These are phyloP conservation scores for Capronia coronata DNA, from an alignment of 2,329 filamentous ascomycete species.

Conservation along the genomic window DNA sequence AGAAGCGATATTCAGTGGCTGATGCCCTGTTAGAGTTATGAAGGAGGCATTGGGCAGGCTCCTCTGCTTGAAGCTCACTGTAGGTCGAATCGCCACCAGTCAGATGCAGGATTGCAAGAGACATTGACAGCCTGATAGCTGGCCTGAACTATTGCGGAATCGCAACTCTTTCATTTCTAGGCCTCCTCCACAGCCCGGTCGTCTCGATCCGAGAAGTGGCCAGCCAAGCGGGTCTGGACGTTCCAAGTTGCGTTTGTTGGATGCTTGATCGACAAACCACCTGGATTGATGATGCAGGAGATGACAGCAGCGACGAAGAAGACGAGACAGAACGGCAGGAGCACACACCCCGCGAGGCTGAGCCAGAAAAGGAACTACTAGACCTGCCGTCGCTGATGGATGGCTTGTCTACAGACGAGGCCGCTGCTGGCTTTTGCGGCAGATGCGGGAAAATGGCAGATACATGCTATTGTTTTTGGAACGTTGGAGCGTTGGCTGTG, in stretches of 20 bases:
- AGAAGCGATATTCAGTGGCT: background rate
- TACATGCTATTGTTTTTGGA: conserved; percentile 97
- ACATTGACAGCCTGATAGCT: conserved; percentile 44
- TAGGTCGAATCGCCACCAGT: conserved; percentile 38
- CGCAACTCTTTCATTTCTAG: conserved; percentile 45
- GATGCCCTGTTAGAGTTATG: conserved; percentile 57
- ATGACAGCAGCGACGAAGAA: conserved; percentile 20
- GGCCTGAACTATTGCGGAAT: conserved; percentile 90
- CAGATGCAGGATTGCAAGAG: conserved; percentile 12
- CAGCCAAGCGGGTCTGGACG: conserved; percentile 35
- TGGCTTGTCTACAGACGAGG: background rate
- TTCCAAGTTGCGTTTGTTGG: conserved; percentile 45
- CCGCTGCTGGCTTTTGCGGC: conserved; percentile 71
- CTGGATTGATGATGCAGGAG: conserved; percentile 47
- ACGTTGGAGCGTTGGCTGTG: conserved; percentile 56
- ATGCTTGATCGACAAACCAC: conserved; percentile 59
- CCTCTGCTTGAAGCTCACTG: conserved; percentile 77
- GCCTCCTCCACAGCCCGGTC: conserved; percentile 7
- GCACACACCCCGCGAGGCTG: background rate
- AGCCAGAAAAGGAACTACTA: background rate
- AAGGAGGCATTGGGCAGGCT: conserved; percentile 75
- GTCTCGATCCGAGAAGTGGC: conserved; percentile 32
- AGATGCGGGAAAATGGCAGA: conserved; percentile 86
- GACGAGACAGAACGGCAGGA: conserved; percentile 7
- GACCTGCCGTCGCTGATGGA: background rate